phyloP scores from a whole-genome alignment of 225 moss, liverwort and hornwort genomes.

The Neckera pumila region DNA sequence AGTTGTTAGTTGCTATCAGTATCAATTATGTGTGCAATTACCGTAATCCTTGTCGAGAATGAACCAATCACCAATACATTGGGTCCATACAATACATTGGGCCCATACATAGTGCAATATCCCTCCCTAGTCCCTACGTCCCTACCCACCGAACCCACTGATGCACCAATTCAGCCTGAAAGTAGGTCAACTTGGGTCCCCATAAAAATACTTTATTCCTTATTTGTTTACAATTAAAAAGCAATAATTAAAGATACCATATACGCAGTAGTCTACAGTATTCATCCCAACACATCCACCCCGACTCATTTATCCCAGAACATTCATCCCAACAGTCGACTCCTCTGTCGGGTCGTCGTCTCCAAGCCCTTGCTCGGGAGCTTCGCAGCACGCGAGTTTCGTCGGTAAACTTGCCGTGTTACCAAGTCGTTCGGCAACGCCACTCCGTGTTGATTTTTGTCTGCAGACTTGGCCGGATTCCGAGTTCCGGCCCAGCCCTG shows the following conservation, averaged over 20 bases:
- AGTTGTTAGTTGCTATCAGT: background rate
- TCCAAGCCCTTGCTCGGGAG: background rate
- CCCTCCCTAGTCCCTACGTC: background rate
- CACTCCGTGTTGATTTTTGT: background rate
- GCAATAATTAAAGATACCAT: background rate
- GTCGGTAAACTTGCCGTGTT: slow-evolving; percentile 2
- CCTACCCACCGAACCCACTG: background rate
- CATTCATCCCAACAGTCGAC: background rate
- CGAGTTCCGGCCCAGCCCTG: too few relatives aligned
- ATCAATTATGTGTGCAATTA: background rate
- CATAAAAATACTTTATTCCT: background rate
- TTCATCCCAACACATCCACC: background rate
- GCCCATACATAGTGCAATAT: background rate
- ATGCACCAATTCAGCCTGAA: background rate
- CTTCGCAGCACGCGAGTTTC: background rate
- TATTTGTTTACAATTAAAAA: background rate
- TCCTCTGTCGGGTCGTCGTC: background rate
- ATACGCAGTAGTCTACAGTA: background rate
- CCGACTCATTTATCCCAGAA: background rate
- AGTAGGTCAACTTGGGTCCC: background rate
- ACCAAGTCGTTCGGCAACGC: background rate
- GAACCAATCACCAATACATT: too few relatives aligned
- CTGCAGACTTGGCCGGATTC: background rate
- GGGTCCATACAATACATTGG: too few relatives aligned
- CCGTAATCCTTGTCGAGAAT: too few relatives aligned